Base-by-base conservation (phyloP, 257 asterid species). In the Fraxinus excelsior region DNA sequence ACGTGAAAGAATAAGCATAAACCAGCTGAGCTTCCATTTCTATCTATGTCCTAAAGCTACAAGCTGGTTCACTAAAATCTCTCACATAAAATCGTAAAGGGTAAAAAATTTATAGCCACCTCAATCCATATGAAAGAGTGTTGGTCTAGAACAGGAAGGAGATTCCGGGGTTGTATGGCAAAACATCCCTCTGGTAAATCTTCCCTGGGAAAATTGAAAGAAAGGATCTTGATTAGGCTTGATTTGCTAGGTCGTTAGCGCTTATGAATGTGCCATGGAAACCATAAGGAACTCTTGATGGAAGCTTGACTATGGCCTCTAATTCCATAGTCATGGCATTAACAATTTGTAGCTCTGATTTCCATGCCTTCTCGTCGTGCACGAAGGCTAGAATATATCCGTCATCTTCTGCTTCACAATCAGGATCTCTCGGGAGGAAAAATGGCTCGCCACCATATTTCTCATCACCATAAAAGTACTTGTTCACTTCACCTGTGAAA, bases 361-460 rank as follows among this genome's bases (percentile, higher is more conserved):
- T 80, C 89, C 93, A 90, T 0, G 81, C 58, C 75, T 89, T 85
- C 18, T 95, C 99, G 38, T 93, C 90, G 60, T 95, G 99, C 7
- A 91, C 98, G 74, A 93, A 95, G 16, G 96, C 92, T 0, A 95
- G 69, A 32, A 95, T 88, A 11, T 93, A 86, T 2, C 99, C 99
- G 3, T 90, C 94, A 37, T 94, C 99, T 67, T 92, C 99, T 0
- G 10, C 82, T 14, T 83, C 87, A 0, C 84, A 72, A n/a, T 70
- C 42, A 12, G 89, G 70, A 73, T 78, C 91, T 14, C 80, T 80
- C 2, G 98, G 99, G 4, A 90, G 83, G 77, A 93, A 96, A 77
- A 93, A 87, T 8, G 99, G 99, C 86, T 96, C 99, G 0, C 99
- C 99, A 9, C 99, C 98, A 49, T 80, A 96, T 35, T 93, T 96